Evolutionary conservation across 176 grass and related monocot species (phyloP), one percentile per base, ranked within the genome.

Genomic region (Saccharum spontaneum): DNA sequence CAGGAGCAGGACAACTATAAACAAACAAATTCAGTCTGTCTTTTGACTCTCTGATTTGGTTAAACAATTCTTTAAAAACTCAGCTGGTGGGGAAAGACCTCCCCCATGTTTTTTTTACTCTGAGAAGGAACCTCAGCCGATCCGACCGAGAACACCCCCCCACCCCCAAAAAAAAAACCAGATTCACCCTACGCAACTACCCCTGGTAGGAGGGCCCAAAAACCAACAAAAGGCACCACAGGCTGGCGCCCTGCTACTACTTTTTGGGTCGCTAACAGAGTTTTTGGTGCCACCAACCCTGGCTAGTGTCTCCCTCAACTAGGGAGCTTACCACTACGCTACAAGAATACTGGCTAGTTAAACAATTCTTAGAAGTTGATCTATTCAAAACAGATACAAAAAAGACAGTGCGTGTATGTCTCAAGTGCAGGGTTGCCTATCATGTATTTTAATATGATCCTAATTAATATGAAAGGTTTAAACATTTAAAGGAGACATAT

Each of bases 401-500:
- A 64, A 59, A 90, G 50, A 18, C 75, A 79, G 69, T 55, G 37
- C 34, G 71, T 30, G 76, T 34, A 67, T 83, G 44, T 9, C n/a
- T 59, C 54, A 59, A 1, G 31, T 40, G 69, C 41, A 55, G 49
- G 16, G 68, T 65, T 84, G 20, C 76, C 26, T 52, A 17, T 46
- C 49, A 8, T 59, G 18, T 9, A 20, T 11, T 64, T 20, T 69
- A 52, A 85, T 81, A 70, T 12, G 20, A 26, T 8, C 26, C 52
- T 71, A 57, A 82, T 67, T 59, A n/a, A 38, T 67, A n/a, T 4
- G 31, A 40, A 85, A 75, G 8, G 67, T 75, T 22, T 22, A 78
- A 78, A 78, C 8, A 17, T 68, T 59, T 59, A 74, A 48, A 33
- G 50, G 67, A 74, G 69, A 85, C 8, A 75, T 14, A 62, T 87